phyloP scores from a whole-genome alignment of 1,284 basidiomycete species.

The Sporisorium reilianum region DNA sequence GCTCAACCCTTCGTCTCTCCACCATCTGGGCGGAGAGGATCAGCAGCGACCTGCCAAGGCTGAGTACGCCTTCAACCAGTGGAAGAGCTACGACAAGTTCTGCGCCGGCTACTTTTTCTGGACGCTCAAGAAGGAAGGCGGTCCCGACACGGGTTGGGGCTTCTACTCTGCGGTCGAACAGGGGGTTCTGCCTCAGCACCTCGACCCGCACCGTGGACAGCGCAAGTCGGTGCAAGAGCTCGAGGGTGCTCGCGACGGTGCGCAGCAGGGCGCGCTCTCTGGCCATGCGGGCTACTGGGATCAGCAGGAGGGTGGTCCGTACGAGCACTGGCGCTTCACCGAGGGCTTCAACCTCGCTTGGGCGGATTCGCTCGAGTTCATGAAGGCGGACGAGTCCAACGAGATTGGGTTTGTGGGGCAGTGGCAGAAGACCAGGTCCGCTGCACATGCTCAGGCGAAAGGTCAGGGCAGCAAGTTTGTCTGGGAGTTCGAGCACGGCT shows the following conservation, averaged over 20 bases:
- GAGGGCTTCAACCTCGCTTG: conserved; percentile 79
- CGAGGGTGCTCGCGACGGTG: conserved; percentile 26
- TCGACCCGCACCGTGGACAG: conserved; percentile 45
- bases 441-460: conserved; percentile 72
- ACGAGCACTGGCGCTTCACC: conserved; percentile 78
- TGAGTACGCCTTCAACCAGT: conserved; percentile 75
- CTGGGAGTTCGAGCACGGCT: conserved; percentile 73
- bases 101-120: conserved; percentile 88
- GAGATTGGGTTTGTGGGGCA: conserved; percentile 77
- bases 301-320: conserved; percentile 69
- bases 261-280: conserved; percentile 26
- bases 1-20: conserved; percentile 77
- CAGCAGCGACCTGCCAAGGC: conserved; percentile 72
- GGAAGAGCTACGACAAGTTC: conserved; percentile 77
- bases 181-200: conserved; percentile 75
- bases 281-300: conserved; percentile 44
- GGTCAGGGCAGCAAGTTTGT: conserved; percentile 70
- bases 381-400: conserved; percentile 68
- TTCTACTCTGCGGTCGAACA: conserved; percentile 78
- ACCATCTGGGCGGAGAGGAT: conserved; percentile 65
- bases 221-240: conserved; percentile 30
- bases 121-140: conserved; percentile 83
- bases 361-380: conserved; percentile 78
- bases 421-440: conserved; percentile 74
- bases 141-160: conserved; percentile 82